Evolutionary conservation across 1,284 basidiomycete genomes (phyloP).

Genomic region (Pseudozyma hubeiensis): DNA sequence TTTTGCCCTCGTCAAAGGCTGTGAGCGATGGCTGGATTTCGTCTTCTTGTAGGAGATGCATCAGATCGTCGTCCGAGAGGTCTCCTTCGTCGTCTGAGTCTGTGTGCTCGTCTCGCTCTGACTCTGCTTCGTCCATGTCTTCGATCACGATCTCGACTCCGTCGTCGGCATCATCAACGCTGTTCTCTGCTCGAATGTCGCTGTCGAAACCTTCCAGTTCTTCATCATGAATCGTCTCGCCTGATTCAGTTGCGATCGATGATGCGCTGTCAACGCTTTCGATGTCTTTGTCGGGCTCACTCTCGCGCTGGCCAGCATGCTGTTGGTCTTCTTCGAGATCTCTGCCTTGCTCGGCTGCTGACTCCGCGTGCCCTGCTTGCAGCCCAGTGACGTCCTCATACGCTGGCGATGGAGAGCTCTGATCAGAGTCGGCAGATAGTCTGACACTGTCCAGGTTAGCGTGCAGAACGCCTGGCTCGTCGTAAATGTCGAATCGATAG

Average conservation of each 20-base stretch:
- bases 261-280: background rate
- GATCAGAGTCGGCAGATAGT: conserved; percentile 7
- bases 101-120: conserved; percentile 2
- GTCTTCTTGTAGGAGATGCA: conserved; percentile 10
- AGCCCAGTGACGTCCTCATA: too few species aligned
- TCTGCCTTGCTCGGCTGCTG: too few species aligned
- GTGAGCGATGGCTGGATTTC: background rate
- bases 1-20: background rate
- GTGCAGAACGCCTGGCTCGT: conserved; percentile 41
- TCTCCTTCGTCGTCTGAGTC: conserved; percentile 7
- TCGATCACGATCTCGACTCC: background rate
- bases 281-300: too few species aligned
- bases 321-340: too few species aligned
- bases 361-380: too few species aligned
- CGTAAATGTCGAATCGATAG: conserved; percentile 66
- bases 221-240: background rate
- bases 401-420: conserved; percentile 10
- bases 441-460: conserved; percentile 24
- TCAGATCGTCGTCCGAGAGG: conserved; percentile 17
- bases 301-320: too few species aligned
- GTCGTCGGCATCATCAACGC: background rate
- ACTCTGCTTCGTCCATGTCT: background rate
- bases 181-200: background rate
- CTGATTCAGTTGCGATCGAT: background rate
- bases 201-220: background rate